These are phyloP conservation scores for Colletotrichum sp. DNA, from an alignment of 2,329 filamentous ascomycete genomes.

Conservation along the genomic window DNA sequence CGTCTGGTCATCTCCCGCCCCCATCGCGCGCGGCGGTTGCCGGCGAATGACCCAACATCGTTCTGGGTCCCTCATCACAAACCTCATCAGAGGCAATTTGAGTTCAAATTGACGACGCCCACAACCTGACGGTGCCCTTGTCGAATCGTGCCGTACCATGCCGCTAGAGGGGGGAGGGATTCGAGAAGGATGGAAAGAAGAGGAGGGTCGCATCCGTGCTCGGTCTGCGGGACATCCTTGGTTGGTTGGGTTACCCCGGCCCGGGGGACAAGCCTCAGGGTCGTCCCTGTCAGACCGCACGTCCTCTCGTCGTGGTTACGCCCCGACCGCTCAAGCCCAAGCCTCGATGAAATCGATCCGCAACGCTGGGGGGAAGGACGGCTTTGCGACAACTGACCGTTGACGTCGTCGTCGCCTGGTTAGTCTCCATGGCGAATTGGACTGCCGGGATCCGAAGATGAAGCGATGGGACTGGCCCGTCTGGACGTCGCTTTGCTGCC, in stretches of 20 bases:
- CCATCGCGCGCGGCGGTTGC: constrained; percentile 32
- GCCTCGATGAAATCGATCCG: constrained; percentile 15
- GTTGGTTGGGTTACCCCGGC: constrained; percentile 8
- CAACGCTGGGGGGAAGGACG: not conserved
- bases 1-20: constrained; percentile 20
- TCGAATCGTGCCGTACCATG: constrained; percentile 2
- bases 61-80: not conserved
- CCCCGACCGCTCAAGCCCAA: not conserved
- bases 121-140: not conserved
- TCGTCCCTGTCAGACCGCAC: constrained; percentile 13
- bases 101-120: constrained; percentile 14
- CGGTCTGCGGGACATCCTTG: constrained; percentile 16
- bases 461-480: not conserved
- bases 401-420: not conserved
- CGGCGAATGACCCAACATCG: not conserved
- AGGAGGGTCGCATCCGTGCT: constrained; percentile 21
- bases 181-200: constrained; percentile 20
- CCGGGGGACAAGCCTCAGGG: constrained; percentile 3
- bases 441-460: not conserved
- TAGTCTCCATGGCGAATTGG: not conserved
- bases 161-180: constrained; percentile 4
- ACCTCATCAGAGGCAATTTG: constrained; percentile 13
- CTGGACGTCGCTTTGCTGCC: not conserved
- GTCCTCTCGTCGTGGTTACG: constrained; percentile 3
- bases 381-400: not conserved